A percentile compares a stretch with the other conserved stretches of the same genome.
Conservation (phyloP, 495 filamentous ascomycete genomes). For the Letharia lupina region DNA sequence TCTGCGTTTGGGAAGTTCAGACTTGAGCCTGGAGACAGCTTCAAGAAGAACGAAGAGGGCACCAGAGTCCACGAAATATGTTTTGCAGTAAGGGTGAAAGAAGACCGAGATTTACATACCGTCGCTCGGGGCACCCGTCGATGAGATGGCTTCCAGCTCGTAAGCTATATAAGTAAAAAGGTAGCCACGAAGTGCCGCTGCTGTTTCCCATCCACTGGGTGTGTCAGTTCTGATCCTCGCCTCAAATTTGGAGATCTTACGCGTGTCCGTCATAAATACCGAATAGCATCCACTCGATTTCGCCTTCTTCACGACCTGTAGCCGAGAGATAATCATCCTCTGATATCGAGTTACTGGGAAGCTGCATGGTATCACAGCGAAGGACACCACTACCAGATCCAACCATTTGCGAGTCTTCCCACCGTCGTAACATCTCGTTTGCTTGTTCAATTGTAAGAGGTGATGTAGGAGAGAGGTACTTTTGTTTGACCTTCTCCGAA, state of each 20-base stretch:
- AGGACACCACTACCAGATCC: constrained; percentile 12
- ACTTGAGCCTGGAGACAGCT: not conserved
- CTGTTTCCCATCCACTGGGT: constrained; percentile 36
- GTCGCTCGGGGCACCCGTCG: constrained; percentile 11
- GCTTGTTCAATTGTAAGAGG: constrained; percentile 9
- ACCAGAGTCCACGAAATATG: not conserved
- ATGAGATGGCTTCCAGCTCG: constrained; percentile 28
- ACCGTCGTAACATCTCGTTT: constrained; percentile 6
- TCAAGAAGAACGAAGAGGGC: not conserved
- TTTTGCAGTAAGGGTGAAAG: no score
- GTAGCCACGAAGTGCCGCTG: constrained; percentile 33
- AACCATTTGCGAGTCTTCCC: not conserved
- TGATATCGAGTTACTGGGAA: constrained; percentile 14
- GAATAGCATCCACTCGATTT: constrained; percentile 40
- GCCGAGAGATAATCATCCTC: constrained; percentile 13
- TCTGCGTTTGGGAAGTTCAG: not conserved
- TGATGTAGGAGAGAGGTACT: constrained; percentile 2
- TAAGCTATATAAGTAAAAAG: constrained; percentile 37
- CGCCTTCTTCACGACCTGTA: constrained; percentile 18
- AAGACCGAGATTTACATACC: not conserved
- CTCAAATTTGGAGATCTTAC: not conserved
- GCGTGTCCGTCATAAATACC: constrained; percentile 45
- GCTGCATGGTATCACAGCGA: constrained; percentile 9
- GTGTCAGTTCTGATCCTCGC: not conserved
- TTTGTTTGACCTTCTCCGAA: not conserved